A percentile compares a stretch with the other conserved stretches of the same genome.
These are phyloP conservation scores for Acanthamoeba triangularis DNA, from an alignment of 208 protist genomes.

Conservation along the genomic window DNA sequence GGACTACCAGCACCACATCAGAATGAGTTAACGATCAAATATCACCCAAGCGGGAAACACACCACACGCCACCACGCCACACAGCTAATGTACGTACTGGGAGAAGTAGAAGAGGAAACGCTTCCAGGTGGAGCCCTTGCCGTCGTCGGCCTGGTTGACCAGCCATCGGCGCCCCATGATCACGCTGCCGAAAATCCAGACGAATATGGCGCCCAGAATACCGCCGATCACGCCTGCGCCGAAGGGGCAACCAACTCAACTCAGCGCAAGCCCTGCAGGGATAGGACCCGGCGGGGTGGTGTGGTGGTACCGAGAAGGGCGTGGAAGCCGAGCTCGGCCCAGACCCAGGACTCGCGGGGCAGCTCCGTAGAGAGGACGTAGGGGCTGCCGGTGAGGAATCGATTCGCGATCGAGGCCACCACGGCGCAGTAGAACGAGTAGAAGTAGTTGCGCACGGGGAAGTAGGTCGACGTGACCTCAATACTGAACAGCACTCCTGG, in stretches of 20 bases:
- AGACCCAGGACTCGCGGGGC: slow-evolving; percentile 50
- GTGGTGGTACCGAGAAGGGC: neutral
- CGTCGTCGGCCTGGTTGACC: neutral
- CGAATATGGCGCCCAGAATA: slow-evolving; percentile 16
- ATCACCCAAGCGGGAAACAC: neutral
- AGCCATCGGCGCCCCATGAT: slow-evolving; percentile 32
- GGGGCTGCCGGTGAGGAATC: slow-evolving; percentile 31
- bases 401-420: slow-evolving; percentile 23
- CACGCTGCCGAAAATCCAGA: slow-evolving; percentile 8
- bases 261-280: neutral
- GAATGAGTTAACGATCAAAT: neutral
- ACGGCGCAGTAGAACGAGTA: slow-evolving; percentile 84
- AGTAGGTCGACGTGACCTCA: slow-evolving; percentile 89
- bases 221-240: neutral
- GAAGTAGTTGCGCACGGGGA: slow-evolving; percentile 85
- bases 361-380: slow-evolving; percentile 26
- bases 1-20: slow-evolving; percentile 17
- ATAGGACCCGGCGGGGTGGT: neutral
- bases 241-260: neutral
- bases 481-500: slow-evolving; percentile 87
- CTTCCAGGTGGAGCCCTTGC: slow-evolving; percentile 11
- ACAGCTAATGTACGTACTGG: slow-evolving; percentile 7
- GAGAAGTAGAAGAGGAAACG: slow-evolving; percentile 28
- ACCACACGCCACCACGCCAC: no score
- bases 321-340: slow-evolving; percentile 21